Percentiles rank a stretch among this genome's conserved stretches.
These are phyloP conservation scores for Filobasidium wieringae DNA, from an alignment of 768 basidiomycete genomes.

Conservation along the genomic window DNA sequence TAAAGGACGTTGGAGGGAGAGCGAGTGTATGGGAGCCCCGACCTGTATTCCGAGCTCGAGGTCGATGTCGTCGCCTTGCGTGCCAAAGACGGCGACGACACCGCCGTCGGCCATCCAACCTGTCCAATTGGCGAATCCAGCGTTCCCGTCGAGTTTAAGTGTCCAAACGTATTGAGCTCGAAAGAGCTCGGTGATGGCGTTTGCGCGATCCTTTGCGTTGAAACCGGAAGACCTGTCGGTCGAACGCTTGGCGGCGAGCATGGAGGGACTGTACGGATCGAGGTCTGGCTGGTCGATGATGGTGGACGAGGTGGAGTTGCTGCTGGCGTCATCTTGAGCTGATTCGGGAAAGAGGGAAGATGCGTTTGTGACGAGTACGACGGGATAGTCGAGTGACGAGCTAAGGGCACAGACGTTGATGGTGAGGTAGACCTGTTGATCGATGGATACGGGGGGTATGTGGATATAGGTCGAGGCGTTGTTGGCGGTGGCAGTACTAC, in stretches of 20 bases:
- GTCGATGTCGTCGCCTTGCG: constrained; percentile 15
- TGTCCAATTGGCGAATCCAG: constrained; percentile 35
- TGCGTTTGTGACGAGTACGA: constrained; percentile 31
- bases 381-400: constrained; percentile 29
- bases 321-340: background rate
- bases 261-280: background rate
- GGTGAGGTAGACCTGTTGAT: constrained; percentile 26
- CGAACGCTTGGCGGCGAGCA: background rate
- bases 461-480: constrained; percentile 2
- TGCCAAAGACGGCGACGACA: constrained; percentile 4
- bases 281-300: background rate
- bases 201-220: background rate
- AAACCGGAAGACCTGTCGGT: constrained; percentile 1
- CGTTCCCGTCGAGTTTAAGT: background rate
- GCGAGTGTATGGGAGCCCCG: constrained; percentile 17
- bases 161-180: background rate
- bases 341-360: constrained; percentile 19
- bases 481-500: background rate
- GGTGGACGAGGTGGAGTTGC: background rate
- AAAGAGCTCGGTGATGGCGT: background rate
- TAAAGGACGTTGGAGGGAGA: constrained; percentile 18
- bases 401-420: constrained; percentile 31
- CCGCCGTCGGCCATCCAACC: constrained; percentile 9
- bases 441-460: background rate
- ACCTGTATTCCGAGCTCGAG: constrained; percentile 28